Evolutionary conservation across 768 basidiomycete species (phyloP).

Genomic region (Boletus rufocinnamomeus): DNA sequence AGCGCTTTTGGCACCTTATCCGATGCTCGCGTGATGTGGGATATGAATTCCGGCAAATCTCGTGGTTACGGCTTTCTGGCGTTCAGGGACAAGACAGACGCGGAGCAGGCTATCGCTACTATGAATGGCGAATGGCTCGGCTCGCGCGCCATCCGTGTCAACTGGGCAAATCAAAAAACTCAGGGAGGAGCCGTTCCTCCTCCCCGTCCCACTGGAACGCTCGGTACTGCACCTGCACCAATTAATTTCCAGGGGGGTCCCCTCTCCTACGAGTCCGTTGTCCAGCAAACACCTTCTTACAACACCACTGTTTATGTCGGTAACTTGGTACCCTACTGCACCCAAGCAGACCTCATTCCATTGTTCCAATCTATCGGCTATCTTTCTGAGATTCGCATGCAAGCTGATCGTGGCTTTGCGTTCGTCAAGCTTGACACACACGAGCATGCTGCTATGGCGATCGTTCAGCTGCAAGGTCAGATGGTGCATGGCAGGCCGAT

Average conservation of each 20-base stretch:
- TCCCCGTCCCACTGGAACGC: conserved; percentile 46
- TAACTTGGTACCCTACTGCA: conserved; percentile 95
- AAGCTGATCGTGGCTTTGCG: conserved; percentile 97
- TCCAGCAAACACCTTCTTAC: conserved; percentile 89
- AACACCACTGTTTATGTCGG: conserved; percentile 98
- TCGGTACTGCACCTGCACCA: conserved; percentile 75
- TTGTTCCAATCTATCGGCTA: conserved; percentile 99
- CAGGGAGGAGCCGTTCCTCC: conserved; percentile 53
- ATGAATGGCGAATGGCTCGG: conserved; percentile 99
- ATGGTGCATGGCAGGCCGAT: conserved; percentile 97
- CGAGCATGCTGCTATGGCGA: conserved; percentile 97
- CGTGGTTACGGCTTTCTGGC: conserved; percentile 98
- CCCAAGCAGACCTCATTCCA: conserved; percentile 96
- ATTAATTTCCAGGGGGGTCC: conserved; percentile 91
- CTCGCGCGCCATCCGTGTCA: conserved; percentile 96
- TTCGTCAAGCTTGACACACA: conserved; percentile 99
- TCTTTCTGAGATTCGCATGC: conserved; percentile 98
- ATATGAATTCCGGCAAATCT: conserved; percentile 99
- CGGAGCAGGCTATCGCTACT: conserved; percentile 97
- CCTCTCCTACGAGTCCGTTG: conserved; percentile 90
- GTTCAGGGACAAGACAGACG: conserved; percentile 98
- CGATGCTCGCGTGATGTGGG: conserved; percentile 99
- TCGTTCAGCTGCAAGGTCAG: conserved; percentile 94
- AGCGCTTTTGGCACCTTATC: conserved; percentile 95
- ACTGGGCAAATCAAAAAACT: conserved; percentile 99